Evolutionary conservation across 2,329 filamentous ascomycete genomes (phyloP).

Genomic region (Cladosporium velox): DNA sequence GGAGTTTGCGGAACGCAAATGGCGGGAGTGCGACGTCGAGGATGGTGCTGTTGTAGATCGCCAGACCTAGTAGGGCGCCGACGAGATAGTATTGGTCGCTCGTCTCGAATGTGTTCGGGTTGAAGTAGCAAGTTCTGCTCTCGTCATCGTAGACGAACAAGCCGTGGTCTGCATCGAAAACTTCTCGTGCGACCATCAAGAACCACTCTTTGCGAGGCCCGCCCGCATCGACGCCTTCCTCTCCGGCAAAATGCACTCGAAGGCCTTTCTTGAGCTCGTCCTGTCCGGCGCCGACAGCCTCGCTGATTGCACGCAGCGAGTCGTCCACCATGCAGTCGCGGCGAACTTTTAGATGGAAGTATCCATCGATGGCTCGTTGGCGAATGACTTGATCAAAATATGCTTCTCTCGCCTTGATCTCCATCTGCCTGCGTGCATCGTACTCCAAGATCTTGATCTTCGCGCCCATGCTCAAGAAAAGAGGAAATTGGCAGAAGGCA

Average conservation of each 20-base stretch:
- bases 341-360: constrained; percentile 74
- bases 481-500: constrained; percentile 88
- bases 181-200: constrained; percentile 78
- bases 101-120: constrained; percentile 83
- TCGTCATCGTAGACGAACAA: constrained; percentile 92
- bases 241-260: constrained; percentile 79
- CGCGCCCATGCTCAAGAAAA: constrained; percentile 86
- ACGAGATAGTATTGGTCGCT: constrained; percentile 91
- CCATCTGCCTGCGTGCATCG: constrained; percentile 86
- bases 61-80: constrained; percentile 81
- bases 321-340: constrained; percentile 87
- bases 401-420: constrained; percentile 80
- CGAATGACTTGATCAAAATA: constrained; percentile 88
- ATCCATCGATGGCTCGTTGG: constrained; percentile 66
- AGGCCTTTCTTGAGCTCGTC: constrained; percentile 91
- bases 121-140: constrained; percentile 90
- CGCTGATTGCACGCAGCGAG: constrained; percentile 79
- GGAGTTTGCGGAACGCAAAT: constrained; percentile 84
- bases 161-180: constrained; percentile 90
- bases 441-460: constrained; percentile 90
- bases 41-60: constrained; percentile 94
- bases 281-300: constrained; percentile 75
- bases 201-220: constrained; percentile 96
- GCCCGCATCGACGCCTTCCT: constrained; percentile 89
- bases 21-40: constrained; percentile 84